These are phyloP conservation scores for Aspergillus terreus DNA, from an alignment of 2,329 filamentous ascomycete genomes.

Conservation along the genomic window DNA sequence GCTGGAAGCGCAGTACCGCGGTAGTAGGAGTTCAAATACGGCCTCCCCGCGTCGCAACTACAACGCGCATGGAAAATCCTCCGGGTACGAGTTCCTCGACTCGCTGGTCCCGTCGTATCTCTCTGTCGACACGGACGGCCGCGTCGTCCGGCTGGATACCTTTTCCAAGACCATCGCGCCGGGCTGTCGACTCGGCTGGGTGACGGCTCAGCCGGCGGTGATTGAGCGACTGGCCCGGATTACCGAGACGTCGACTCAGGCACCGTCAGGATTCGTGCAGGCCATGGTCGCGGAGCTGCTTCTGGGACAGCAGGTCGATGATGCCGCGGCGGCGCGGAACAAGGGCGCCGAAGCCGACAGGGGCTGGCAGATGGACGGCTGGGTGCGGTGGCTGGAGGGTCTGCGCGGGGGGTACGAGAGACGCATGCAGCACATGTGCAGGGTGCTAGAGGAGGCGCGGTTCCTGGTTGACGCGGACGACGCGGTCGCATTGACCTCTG, in stretches of 20 bases:
- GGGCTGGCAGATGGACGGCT: constrained; percentile 78
- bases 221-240: constrained; percentile 71
- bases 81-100: constrained; percentile 76
- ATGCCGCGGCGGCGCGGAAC: constrained; percentile 37
- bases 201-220: constrained; percentile 76
- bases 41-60: constrained; percentile 35
- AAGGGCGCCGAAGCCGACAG: constrained; percentile 45
- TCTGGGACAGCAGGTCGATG: constrained; percentile 63
- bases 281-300: constrained; percentile 61
- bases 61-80: constrained; percentile 46
- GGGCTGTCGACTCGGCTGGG: constrained; percentile 85
- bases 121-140: constrained; percentile 75
- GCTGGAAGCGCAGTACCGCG: constrained; percentile 30
- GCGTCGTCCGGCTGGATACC: constrained; percentile 85
- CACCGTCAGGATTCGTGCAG: constrained; percentile 88
- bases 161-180: constrained; percentile 93
- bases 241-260: constrained; percentile 73
- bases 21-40: constrained; percentile 23
- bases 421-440: constrained; percentile 77
- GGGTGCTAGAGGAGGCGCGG: constrained; percentile 65
- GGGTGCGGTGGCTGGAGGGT: constrained; percentile 87
- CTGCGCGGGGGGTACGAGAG: constrained; percentile 79
- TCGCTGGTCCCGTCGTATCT: constrained; percentile 80
- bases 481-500: constrained; percentile 27
- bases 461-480: constrained; percentile 61